These are phyloP conservation scores for Malus orientalis DNA, from an alignment of 306 rosid genomes.

Conservation along the genomic window DNA sequence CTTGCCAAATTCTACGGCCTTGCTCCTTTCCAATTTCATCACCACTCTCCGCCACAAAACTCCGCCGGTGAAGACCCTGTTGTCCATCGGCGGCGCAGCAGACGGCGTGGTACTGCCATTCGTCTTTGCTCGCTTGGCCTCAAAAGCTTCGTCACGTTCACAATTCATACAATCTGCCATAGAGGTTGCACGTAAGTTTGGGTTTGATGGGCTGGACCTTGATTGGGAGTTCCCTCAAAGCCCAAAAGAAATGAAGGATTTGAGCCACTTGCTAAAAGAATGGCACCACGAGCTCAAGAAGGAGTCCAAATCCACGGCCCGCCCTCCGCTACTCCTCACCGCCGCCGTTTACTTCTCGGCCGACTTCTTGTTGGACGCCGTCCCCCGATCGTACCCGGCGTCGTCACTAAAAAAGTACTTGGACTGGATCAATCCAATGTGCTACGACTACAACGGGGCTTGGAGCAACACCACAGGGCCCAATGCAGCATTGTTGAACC, in stretches of 20 bases:
- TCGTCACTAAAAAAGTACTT: slow-evolving; percentile 25
- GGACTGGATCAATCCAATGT: slow-evolving; percentile 68
- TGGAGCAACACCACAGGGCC: slow-evolving; percentile 45
- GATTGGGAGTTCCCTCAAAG: slow-evolving; percentile 70
- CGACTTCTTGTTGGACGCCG: slow-evolving; percentile 10
- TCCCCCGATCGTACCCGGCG: slow-evolving; percentile 33
- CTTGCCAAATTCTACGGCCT: slow-evolving; percentile 19
- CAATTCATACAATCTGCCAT: slow-evolving; percentile 53
- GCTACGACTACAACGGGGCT: slow-evolving; percentile 47
- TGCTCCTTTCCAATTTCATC: slow-evolving; percentile 36
- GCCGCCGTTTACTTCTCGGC: slow-evolving; percentile 64
- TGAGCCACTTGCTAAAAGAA: slow-evolving; percentile 27
- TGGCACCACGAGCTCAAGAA: slow-evolving; percentile 26
- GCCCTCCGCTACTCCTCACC: slow-evolving; percentile 43
- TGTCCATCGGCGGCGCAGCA: slow-evolving; percentile 52
- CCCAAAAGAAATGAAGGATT: slow-evolving; percentile 30
- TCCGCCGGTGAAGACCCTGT: slow-evolving; percentile 31
- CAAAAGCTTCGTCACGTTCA: slow-evolving; percentile 30
- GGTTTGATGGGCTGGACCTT: slow-evolving; percentile 58
- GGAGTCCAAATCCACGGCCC: slow-evolving; percentile 17
- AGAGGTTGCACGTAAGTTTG: slow-evolving; percentile 42
- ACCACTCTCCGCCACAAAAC: slow-evolving; percentile 20
- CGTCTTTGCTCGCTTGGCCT: slow-evolving; percentile 34
- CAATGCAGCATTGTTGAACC: slow-evolving; percentile 36
- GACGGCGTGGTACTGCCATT: background rate